A percentile compares a stretch with the other conserved stretches of the same genome.
Evolutionary conservation across 495 filamentous ascomycete genomes (phyloP).

Genomic region (Aspergillus sclerotioniger): DNA sequence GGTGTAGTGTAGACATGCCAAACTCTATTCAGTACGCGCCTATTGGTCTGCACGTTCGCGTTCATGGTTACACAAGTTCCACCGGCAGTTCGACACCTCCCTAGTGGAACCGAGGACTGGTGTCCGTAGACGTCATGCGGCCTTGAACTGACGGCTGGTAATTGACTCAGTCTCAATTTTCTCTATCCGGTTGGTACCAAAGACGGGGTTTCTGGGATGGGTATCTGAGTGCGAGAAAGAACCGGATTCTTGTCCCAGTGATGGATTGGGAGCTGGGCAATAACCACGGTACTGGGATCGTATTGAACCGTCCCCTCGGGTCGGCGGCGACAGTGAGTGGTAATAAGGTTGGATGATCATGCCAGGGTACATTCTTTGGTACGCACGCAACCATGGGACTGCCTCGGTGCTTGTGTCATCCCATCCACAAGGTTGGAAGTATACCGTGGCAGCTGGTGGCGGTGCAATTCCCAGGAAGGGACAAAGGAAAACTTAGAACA

Average conservation of each 20-base stretch:
- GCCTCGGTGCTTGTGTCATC: conserved; percentile 10
- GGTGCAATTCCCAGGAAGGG: background rate
- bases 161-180: no score
- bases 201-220: no score
- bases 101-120: no score
- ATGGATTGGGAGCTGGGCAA: background rate
- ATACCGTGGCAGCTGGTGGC: conserved; percentile 6
- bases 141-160: no score
- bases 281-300: background rate
- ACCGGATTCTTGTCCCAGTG: background rate
- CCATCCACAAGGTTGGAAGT: background rate
- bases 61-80: no score
- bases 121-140: no score
- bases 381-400: conserved; percentile 4
- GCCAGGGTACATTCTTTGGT: background rate
- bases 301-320: background rate
- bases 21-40: no score
- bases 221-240: background rate
- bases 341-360: conserved; percentile 10
- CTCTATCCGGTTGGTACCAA: no score
- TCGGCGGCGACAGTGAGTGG: background rate
- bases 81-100: no score
- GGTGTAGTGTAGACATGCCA: no score
- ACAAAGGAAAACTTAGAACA: background rate
- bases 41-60: no score